Evolutionary conservation across 495 filamentous ascomycete genomes (phyloP), one percentile per base, ranked within the genome.

Genomic region (Aspergillus saccharolyticus): DNA sequence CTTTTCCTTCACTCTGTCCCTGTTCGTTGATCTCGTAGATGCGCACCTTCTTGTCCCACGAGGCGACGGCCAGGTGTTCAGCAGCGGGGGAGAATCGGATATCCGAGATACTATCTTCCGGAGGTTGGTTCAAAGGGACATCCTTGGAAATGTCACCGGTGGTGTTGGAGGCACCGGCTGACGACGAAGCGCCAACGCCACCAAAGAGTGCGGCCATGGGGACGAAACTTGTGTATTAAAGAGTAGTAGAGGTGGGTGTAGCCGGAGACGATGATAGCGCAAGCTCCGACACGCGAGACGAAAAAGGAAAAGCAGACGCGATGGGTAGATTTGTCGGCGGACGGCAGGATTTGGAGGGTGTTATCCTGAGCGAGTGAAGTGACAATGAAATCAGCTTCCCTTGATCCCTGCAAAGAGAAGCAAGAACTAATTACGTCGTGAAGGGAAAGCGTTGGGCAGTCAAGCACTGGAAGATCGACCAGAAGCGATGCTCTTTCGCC

Each of bases 41-140:
- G 63, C 89, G 86, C 61, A 96, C 89, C 63, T 89, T 91, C 71
- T 92, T 95, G 67, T 97, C 92, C 92, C 92, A 97, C 44, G 87
- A 92, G 51, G 90, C 80, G 42, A 94, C 87, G 25, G 92, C 91
- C 16, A 96, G 75, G 73, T 90, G 84, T 53, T 96, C 86, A 57
- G 78, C 79, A 53, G 79, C 75, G 0, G 89, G 84, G n/a, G 89
- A 92, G 73, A 94, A 97, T 39, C 79, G 75, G 58, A 97, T 71
- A 63, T 92, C 88, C 21, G 89, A 91, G 65, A 96, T 84, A 66
- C 89, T 88, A 73, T 97, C 92, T 49, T 89, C 84, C 15, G 92
- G 94, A 15, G 88, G 88, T 51, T 83, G 80, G 55, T 74, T 81
- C 24, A 98, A 72, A 33, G 85, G 76, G 52, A 96, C 84, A 71